These are phyloP conservation scores for Cordyceps farinosa DNA, from an alignment of 2,329 filamentous ascomycete species.

Conservation along the genomic window DNA sequence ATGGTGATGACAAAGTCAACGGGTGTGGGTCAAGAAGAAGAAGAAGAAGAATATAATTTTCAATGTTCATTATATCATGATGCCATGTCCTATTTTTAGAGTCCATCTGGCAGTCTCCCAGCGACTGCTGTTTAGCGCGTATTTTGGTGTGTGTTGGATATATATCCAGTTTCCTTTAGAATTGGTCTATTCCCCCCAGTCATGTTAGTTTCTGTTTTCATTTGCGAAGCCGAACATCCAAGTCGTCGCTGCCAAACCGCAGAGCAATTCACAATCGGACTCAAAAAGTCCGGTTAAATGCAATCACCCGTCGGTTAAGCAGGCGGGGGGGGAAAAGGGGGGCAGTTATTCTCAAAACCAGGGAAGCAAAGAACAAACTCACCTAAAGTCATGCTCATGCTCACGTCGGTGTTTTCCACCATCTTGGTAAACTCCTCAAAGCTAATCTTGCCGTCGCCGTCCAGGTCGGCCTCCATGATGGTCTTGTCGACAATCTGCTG, in stretches of 20 bases:
- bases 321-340: too few relatives aligned
- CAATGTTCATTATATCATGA: constrained; percentile 29
- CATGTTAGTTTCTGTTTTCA: constrained; percentile 7
- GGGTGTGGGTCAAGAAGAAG: neutral
- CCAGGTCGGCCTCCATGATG: constrained; percentile 97
- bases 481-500: constrained; percentile 99
- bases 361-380: constrained; percentile 30
- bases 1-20: neutral
- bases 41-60: constrained; percentile 9
- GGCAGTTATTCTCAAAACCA: neutral
- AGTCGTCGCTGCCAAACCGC: too few relatives aligned
- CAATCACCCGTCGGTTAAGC: constrained; percentile 7
- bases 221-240: neutral
- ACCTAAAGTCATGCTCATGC: constrained; percentile 72
- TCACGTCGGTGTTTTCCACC: constrained; percentile 89
- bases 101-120: constrained; percentile 12
- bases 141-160: neutral
- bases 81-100: constrained; percentile 19
- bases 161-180: constrained; percentile 20
- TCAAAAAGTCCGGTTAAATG: too few relatives aligned
- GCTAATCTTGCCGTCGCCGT: constrained; percentile 95
- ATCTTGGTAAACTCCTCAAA: constrained; percentile 99
- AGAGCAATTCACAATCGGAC: too few relatives aligned
- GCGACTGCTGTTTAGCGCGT: constrained; percentile 7
- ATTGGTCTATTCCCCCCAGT: constrained; percentile 22